Conservation (phyloP, 306 rosid species). For the Herpetospermum pedunculosum region DNA sequence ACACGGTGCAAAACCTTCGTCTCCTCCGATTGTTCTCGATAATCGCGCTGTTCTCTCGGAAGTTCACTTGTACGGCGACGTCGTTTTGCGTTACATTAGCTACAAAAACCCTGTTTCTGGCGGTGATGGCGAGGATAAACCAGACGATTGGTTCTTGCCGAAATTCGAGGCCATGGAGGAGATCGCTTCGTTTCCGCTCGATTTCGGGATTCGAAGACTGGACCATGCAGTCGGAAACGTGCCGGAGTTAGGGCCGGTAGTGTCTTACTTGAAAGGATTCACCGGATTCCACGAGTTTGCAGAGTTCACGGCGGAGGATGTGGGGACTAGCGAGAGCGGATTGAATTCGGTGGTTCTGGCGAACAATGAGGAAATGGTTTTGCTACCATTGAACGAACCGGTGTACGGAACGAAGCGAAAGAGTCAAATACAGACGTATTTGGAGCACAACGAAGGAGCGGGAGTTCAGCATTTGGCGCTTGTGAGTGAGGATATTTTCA, state of each 20-base stretch:
- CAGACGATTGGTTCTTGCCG: constrained; percentile 45
- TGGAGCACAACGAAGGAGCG: constrained; percentile 91
- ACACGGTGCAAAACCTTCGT: constrained; percentile 41
- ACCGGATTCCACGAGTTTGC: constrained; percentile 90
- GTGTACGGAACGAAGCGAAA: constrained; percentile 76
- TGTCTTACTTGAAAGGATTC: constrained; percentile 42
- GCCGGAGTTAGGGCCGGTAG: constrained; percentile 31
- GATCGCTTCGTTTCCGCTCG: constrained; percentile 29
- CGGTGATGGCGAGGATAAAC: constrained; percentile 13
- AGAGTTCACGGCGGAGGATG: constrained; percentile 88
- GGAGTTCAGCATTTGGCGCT: constrained; percentile 86
- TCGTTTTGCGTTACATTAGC: constrained; percentile 71
- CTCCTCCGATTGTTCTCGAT: constrained; percentile 36
- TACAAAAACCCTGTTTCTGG: constrained; percentile 13
- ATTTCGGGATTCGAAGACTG: constrained; percentile 58
- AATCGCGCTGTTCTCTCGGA: constrained; percentile 39
- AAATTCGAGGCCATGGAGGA: constrained; percentile 43
- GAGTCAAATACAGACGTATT: constrained; percentile 85
- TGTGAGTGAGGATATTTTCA: constrained; percentile 45
- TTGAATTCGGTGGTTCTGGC: constrained; percentile 69
- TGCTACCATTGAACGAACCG: constrained; percentile 80
- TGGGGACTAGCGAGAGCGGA: constrained; percentile 86
- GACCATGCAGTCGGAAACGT: constrained; percentile 97
- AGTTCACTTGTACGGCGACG: constrained; percentile 75
- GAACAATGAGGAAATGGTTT: constrained; percentile 59